These are phyloP conservation scores for Rubia balearica DNA, from an alignment of 305 asterid species.

Conservation along the genomic window DNA sequence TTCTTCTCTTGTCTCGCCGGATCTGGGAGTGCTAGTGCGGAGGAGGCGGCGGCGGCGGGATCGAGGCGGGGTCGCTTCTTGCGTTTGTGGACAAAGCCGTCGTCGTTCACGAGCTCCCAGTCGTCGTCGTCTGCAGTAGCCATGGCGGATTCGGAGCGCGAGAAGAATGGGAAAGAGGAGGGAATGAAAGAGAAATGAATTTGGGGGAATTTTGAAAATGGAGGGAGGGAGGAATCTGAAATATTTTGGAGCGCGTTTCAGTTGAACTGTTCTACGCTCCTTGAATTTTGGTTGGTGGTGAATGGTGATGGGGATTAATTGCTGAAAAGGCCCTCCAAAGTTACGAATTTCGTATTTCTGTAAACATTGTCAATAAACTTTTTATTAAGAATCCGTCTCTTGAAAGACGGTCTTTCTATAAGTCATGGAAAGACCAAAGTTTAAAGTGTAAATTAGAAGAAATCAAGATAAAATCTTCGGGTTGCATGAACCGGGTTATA, in stretches of 20 bases:
- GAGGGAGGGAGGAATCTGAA: neutral
- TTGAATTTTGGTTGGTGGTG: too few relatives aligned
- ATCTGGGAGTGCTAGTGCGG: conserved; percentile 47
- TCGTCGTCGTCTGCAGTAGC: conserved; percentile 43
- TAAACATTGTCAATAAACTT: too few relatives aligned
- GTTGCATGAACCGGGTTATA: too few relatives aligned
- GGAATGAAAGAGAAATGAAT: neutral
- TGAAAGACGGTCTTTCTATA: too few relatives aligned
- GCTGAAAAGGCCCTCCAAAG: too few relatives aligned
- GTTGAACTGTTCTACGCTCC: too few relatives aligned
- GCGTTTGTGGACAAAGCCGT: conserved; percentile 69
- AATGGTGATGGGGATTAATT: too few relatives aligned
- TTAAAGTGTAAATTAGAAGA: too few relatives aligned
- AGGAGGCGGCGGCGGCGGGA: conserved; percentile 24
- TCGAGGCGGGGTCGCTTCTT: conserved; percentile 42
- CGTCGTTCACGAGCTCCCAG: conserved; percentile 66
- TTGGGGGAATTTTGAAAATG: conserved; percentile 3
- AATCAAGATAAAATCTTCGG: too few relatives aligned
- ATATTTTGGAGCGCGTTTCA: neutral
- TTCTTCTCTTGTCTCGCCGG: conserved; percentile 46
- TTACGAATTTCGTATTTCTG: too few relatives aligned
- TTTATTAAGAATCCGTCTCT: too few relatives aligned
- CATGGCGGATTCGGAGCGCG: conserved; percentile 7
- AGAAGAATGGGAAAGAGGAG: neutral
- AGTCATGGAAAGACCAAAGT: too few relatives aligned